These are phyloP conservation scores for Parathielavia hyrcaniae DNA, from an alignment of 495 filamentous ascomycete species.

Conservation along the genomic window DNA sequence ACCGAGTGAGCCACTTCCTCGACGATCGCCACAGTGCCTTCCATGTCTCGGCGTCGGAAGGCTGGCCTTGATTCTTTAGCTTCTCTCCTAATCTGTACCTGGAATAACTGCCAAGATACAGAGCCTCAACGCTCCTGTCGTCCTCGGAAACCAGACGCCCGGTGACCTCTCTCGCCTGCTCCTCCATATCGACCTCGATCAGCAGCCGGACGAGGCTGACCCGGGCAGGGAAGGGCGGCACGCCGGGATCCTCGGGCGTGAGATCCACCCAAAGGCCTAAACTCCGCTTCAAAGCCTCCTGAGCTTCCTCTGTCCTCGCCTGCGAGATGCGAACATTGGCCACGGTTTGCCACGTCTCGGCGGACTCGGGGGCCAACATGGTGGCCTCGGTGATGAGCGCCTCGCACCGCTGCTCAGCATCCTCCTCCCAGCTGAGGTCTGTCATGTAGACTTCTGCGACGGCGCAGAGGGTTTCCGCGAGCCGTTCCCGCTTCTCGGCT, in stretches of 20 bases:
- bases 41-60: slow-evolving; percentile 37
- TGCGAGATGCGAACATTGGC: slow-evolving; percentile 93
- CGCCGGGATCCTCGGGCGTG: slow-evolving; percentile 52
- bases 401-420: slow-evolving; percentile 82
- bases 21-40: slow-evolving; percentile 50
- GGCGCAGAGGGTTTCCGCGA: slow-evolving; percentile 81
- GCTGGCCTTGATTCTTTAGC: slow-evolving; percentile 38
- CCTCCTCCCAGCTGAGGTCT: slow-evolving; percentile 84
- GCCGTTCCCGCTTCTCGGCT: slow-evolving; percentile 65
- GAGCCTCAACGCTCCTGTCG: slow-evolving; percentile 87
- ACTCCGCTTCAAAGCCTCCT: slow-evolving; percentile 67
- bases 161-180: slow-evolving; percentile 76
- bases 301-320: slow-evolving; percentile 65
- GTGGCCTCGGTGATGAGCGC: slow-evolving; percentile 79
- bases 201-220: slow-evolving; percentile 78
- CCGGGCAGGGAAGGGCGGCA: slow-evolving; percentile 77
- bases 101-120: slow-evolving; percentile 95
- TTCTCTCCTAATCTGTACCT: slow-evolving; percentile 72
- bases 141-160: slow-evolving; percentile 80
- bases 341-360: slow-evolving; percentile 86
- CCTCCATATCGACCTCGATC: slow-evolving; percentile 82
- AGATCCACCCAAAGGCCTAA: slow-evolving; percentile 72
- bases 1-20: slow-evolving; percentile 55
- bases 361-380: slow-evolving; percentile 61
- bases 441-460: slow-evolving; percentile 98